Evolutionary conservation across 1,284 basidiomycete species (phyloP), one percentile per base, ranked within the genome.

Genomic region (Tilletia walkeri): DNA sequence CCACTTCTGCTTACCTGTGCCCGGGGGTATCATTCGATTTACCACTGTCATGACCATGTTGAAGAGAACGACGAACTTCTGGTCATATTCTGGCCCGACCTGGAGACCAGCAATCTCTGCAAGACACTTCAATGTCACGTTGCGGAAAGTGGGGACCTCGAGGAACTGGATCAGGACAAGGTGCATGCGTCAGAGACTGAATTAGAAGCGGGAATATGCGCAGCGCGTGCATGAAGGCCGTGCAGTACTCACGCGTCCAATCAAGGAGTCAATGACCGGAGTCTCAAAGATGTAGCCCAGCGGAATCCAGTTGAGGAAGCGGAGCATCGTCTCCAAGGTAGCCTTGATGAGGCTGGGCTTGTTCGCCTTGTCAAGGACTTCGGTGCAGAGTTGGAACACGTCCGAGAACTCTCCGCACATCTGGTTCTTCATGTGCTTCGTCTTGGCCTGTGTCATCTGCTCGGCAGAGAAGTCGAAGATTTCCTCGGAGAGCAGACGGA

Each of bases 251-350:
- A 36, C 49, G 3, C 72, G 49, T 88, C 91, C 90, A 66, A 99
- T 88, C 30, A 99, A 88, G 71, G 93, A 88, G 86, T 99, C 96
- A 78, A 99, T 98, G 80, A 99, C 92, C 66, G 92, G 93, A 1
- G 96, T 99, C 86, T 99, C 96, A 78, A 99, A 99, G 79, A 99
- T 98, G 85, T 95, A 99, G 36, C 95, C 96, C 61, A 99, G 87
- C 65, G 96, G 96, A 82, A 99, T 99, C 96, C 96, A 99, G 85
- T 98, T 98, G 80, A 99, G 86, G 88, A 99, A 99, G 71, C 94
- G 88, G 72, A 99, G 87, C 54, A 99, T 88, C 0, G 96, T 99
- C 85, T 99, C 95, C 74, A 99, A 87, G 3, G 96, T 99, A 9
- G 92, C 93, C 85, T 90, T 94, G 86, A 99, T 95, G 71, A 99